Percentiles rank a stretch among this genome's conserved stretches.
Conservation (phyloP, 768 basidiomycete species). For the Sporobolomyces roseus region DNA sequence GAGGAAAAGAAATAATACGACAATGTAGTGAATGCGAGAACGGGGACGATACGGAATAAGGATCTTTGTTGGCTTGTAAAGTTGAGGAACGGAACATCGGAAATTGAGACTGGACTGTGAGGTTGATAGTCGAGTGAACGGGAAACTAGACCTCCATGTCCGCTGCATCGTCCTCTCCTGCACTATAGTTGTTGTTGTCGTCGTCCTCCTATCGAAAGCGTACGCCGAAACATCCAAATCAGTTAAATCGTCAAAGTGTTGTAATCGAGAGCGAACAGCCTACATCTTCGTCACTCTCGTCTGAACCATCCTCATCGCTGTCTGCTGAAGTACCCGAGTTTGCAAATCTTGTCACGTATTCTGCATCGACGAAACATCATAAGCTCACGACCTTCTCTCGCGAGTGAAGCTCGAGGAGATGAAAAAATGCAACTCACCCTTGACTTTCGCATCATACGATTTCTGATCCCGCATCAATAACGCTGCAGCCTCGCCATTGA, state of each 20-base stretch:
- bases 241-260: no score
- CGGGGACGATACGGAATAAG: background rate
- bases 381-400: background rate
- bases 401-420: background rate
- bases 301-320: conserved; percentile 61
- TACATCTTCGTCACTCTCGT: conserved; percentile 56
- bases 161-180: conserved; percentile 59
- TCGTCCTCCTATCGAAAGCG: conserved; percentile 84
- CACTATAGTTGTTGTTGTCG: conserved; percentile 61
- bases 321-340: conserved; percentile 84
- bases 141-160: conserved; percentile 45
- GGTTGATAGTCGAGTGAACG: no score
- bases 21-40: background rate
- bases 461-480: conserved; percentile 96
- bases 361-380: conserved; percentile 51
- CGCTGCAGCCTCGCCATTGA: conserved; percentile 97
- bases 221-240: no score
- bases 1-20: conserved; percentile 7
- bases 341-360: conserved; percentile 93
- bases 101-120: background rate
- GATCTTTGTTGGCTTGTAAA: background rate
- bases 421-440: conserved; percentile 55
- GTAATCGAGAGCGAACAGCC: background rate
- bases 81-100: background rate
- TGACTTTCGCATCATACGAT: conserved; percentile 89